A percentile compares a stretch with the other conserved stretches of the same genome.
Conservation (phyloP, 495 filamentous ascomycete genomes). For the Cercophora newfieldiana region DNA sequence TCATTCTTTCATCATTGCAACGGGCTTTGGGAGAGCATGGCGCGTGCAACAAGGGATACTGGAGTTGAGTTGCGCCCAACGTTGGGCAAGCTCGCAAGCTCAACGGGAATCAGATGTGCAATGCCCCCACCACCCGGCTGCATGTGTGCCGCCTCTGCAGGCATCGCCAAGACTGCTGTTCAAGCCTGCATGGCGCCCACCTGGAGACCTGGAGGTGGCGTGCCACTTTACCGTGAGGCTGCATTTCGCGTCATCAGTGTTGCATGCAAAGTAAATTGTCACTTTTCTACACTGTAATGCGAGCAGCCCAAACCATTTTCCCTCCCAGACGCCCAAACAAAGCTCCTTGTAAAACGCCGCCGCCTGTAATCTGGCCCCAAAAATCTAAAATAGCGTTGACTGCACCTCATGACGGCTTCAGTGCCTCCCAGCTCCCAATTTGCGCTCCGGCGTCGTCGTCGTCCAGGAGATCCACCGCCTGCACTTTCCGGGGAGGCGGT, state of each 20-base stretch:
- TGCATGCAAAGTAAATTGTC: neutral
- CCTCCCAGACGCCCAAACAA: neutral
- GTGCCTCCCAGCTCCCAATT: slow-evolving; percentile 49
- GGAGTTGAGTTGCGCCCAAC: neutral
- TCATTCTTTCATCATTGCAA: neutral
- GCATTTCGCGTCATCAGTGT: slow-evolving; percentile 4
- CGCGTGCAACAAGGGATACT: neutral
- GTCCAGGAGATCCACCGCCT: slow-evolving; percentile 41
- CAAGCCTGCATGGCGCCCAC: neutral
- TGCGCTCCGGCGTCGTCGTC: slow-evolving; percentile 37
- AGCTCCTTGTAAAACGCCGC: neutral
- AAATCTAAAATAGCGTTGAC: neutral
- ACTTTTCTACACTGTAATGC: neutral
- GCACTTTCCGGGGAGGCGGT: slow-evolving; percentile 30
- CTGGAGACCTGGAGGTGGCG: neutral
- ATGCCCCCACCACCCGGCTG: neutral
- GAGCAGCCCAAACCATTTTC: neutral
- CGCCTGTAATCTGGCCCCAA: neutral
- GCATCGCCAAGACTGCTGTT: neutral
- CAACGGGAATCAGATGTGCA: neutral
- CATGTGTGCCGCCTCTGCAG: neutral
- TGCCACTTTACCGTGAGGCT: neutral
- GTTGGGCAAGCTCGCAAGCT: neutral
- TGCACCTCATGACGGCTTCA: slow-evolving; percentile 38
- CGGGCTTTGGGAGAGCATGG: neutral